Evolutionary conservation across 495 filamentous ascomycete genomes (phyloP), one percentile per base, ranked within the genome.

Genomic region (Thermothielavioides terrestris): DNA sequence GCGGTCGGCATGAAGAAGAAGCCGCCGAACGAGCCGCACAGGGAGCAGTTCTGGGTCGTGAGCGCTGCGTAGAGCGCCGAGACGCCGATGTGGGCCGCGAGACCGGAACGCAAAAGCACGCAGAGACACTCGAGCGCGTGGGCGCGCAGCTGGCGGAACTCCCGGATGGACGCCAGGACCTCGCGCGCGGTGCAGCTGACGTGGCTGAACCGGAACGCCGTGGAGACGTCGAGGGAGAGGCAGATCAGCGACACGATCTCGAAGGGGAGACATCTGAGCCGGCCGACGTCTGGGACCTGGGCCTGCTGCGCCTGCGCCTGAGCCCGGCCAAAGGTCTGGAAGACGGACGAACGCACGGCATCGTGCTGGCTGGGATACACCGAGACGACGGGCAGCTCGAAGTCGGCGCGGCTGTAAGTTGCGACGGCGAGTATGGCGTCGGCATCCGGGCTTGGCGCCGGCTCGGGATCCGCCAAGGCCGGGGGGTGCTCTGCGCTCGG

Each of bases 141-240:
- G 27, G 10, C 20, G 18, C 46, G 2, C 3, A 49, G 26, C 11
- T 42, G 37, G 37, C 37, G 36, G 37, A 49, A 34, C 20, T 40
- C 27, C 6, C 46, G 46, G 37, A 49, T 42, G 12, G 46, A 22
- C 14, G 37, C 20, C 18, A 49, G 27, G 11, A 49, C 18, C 37
- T 49, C 46, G 37, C 46, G 46, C 9, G 46, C 20, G 17, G 37
- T 41, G 18, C 46, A 37, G 37, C 34, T 49, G 37, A 49, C 46
- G 14, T 49, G 46, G 37, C 36, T 41, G 46, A 49, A 35, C 14
- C 46, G 46, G 7, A 49, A 11, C 26, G 38, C 38, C 4, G 46
- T 34, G 17, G 18, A 23, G 12, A 42, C 46, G 46, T 49, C 46
- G 15, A 49, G 46, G 12, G 30, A 26, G 35, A 40, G 46, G 46